phyloP scores from a whole-genome alignment of 495 filamentous ascomycete genomes.

The Neurospora sp. region DNA sequence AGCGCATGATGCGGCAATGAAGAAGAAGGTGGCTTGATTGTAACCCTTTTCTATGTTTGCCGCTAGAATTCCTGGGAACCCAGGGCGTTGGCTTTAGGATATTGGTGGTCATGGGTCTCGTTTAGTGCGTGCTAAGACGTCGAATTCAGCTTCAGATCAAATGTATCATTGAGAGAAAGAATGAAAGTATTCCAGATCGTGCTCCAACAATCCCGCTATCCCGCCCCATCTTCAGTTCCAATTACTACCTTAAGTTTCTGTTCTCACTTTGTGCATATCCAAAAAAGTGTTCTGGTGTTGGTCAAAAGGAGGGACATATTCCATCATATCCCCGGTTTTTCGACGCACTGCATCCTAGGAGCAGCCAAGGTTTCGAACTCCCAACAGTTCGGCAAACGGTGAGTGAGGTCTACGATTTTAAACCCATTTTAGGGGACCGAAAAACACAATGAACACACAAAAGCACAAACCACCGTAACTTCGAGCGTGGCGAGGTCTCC shows the following conservation, averaged over 20 bases:
- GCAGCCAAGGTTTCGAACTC: not conserved
- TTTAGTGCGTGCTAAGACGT: not conserved
- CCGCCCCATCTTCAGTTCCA: not conserved
- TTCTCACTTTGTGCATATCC: not conserved
- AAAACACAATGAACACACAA: no score
- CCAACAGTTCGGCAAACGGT: not conserved
- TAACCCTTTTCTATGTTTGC: no score
- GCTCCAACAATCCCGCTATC: not conserved
- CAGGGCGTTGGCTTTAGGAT: not conserved
- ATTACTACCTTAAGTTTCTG: not conserved
- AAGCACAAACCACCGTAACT: no score
- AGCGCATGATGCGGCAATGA: not conserved
- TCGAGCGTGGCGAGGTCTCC: no score
- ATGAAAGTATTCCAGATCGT: not conserved
- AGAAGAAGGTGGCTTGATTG: not conserved
- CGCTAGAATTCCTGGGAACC: not conserved
- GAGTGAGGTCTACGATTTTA: not conserved
- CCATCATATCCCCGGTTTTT: not conserved
- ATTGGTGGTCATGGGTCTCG: not conserved
- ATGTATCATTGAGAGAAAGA: not conserved
- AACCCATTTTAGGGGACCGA: no score
- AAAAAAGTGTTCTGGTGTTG: not conserved
- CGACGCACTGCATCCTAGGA: not conserved
- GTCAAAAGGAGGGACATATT: not conserved
- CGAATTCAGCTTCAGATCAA: not conserved